Percentiles rank a stretch among this genome's conserved stretches.
Conservation (phyloP, 495 filamentous ascomycete genomes). For the Penicillium ochrochloron region DNA sequence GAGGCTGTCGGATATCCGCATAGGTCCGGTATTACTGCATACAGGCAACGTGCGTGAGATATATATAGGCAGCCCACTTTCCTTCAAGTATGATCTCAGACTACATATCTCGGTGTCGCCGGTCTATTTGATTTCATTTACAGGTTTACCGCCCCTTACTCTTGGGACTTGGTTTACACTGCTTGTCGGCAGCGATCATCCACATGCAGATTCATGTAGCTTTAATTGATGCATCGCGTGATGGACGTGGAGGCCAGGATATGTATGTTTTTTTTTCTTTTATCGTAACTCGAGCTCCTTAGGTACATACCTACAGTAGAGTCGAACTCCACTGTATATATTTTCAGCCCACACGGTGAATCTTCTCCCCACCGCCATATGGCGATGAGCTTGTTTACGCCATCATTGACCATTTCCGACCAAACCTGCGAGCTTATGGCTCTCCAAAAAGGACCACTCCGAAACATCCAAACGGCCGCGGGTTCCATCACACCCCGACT, state of each 20-base stretch:
- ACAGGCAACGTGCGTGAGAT: conserved; percentile 8
- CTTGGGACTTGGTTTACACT: too few species aligned
- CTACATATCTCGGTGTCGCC: background rate
- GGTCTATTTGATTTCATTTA: background rate
- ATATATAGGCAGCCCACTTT: background rate
- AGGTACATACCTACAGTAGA: background rate
- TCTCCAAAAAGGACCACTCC: background rate
- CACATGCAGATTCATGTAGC: background rate
- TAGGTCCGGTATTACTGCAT: background rate
- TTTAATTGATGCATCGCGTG: background rate
- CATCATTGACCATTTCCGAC: background rate
- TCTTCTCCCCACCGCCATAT: conserved; percentile 15
- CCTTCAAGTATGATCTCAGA: background rate
- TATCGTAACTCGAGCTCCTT: background rate
- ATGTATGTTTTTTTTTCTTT: background rate
- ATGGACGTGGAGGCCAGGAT: background rate
- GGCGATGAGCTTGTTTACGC: conserved; percentile 20
- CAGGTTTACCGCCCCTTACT: background rate
- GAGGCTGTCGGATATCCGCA: conserved; percentile 1
- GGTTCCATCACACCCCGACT: conserved; percentile 2
- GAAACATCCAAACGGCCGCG: conserved; percentile 26
- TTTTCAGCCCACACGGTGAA: background rate
- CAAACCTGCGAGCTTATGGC: background rate
- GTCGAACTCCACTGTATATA: background rate
- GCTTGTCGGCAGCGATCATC: background rate